A percentile compares a stretch with the other conserved stretches of the same genome.
Conservation (phyloP, 768 basidiomycete species). For the Boletus huronensis region DNA sequence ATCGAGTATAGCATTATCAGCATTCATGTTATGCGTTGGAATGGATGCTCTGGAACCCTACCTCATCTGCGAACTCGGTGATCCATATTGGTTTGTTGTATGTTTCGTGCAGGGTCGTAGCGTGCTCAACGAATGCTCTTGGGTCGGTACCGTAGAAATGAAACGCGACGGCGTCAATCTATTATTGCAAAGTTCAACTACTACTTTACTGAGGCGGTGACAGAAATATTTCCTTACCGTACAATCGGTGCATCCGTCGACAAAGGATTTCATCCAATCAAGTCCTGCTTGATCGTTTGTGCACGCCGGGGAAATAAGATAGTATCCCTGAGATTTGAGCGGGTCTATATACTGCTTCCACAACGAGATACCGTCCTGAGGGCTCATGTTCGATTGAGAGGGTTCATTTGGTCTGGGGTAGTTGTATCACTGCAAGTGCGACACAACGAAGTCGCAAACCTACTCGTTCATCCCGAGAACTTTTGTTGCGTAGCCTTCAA, state of each 20-base stretch:
- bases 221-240: conserved; percentile 41
- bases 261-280: conserved; percentile 63
- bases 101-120: conserved; percentile 45
- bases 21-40: neutral
- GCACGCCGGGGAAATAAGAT: conserved; percentile 63
- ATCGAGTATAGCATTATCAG: neutral
- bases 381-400: conserved; percentile 62
- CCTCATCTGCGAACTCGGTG: conserved; percentile 75
- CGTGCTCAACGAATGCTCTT: conserved; percentile 49
- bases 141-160: conserved; percentile 69
- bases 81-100: conserved; percentile 51
- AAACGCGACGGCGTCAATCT: conserved; percentile 60
- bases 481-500: conserved; percentile 49
- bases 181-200: neutral
- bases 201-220: neutral
- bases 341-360: conserved; percentile 68
- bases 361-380: conserved; percentile 48
- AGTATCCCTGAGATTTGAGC: conserved; percentile 55
- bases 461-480: conserved; percentile 82
- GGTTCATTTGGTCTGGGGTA: conserved; percentile 60
- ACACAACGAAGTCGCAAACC: conserved; percentile 18
- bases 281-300: conserved; percentile 63
- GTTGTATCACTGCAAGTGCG: neutral
- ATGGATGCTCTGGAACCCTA: conserved; percentile 15
- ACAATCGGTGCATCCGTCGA: conserved; percentile 50